Conservation (phyloP, 139 green algal species). For the Micractinium conductrix region DNA sequence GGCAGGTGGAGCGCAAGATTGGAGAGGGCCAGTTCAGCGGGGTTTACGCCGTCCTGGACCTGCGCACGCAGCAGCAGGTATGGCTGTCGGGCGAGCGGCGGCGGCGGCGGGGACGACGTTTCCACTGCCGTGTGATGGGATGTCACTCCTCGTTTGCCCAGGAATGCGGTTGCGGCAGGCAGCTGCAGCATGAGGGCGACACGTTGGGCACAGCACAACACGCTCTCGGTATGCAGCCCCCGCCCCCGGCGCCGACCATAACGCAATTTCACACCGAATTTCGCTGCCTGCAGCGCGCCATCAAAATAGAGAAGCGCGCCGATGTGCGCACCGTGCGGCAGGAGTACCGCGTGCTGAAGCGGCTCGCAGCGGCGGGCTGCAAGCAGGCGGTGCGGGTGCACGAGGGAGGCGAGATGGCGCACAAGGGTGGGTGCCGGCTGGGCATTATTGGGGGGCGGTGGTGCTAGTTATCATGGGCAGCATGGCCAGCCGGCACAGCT, state of each 20-base stretch:
- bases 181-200: too few species aligned
- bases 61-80: slow-evolving; percentile 2
- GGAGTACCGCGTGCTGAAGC: slow-evolving; percentile 62
- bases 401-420: slow-evolving; percentile 8
- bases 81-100: neutral
- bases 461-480: neutral
- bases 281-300: slow-evolving; percentile 57
- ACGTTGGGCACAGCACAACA: too few species aligned
- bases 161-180: too few species aligned
- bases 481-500: neutral
- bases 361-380: slow-evolving; percentile 43
- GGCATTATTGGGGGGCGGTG: too few species aligned
- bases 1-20: slow-evolving; percentile 56
- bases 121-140: too few species aligned
- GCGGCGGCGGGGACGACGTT: too few species aligned
- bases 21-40: slow-evolving; percentile 82
- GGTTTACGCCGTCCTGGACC: slow-evolving; percentile 71
- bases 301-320: slow-evolving; percentile 69
- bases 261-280: too few species aligned
- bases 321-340: slow-evolving; percentile 61
- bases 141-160: too few species aligned
- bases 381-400: slow-evolving; percentile 21
- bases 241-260: too few species aligned
- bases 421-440: slow-evolving; percentile 32
- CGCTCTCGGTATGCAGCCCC: too few species aligned